phyloP scores from a whole-genome alignment of 768 basidiomycete species.

The Kwoniella europaea region DNA sequence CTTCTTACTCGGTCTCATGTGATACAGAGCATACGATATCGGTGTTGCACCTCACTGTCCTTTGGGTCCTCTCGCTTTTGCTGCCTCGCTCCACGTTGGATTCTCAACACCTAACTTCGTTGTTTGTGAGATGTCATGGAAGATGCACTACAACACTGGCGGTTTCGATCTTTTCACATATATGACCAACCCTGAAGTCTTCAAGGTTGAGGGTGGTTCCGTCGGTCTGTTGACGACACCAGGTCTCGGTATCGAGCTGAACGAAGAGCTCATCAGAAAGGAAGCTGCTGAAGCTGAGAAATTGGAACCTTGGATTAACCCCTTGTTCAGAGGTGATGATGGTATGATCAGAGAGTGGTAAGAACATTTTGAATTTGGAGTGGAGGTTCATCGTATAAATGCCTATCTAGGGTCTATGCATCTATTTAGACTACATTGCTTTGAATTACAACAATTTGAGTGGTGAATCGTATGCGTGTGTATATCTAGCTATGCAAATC shows the following conservation, averaged over 20 bases:
- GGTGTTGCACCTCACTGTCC: slow-evolving; percentile 75
- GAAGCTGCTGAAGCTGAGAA: slow-evolving; percentile 47
- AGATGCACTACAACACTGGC: slow-evolving; percentile 56
- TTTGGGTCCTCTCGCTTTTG: slow-evolving; percentile 68
- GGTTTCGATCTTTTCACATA: slow-evolving; percentile 57
- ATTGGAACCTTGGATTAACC: slow-evolving; percentile 55
- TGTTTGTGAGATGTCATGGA: slow-evolving; percentile 56
- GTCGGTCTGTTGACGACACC: slow-evolving; percentile 47
- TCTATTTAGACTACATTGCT: background rate
- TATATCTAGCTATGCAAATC: background rate
- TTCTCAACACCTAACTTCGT: slow-evolving; percentile 67
- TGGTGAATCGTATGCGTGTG: background rate
- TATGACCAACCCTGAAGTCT: slow-evolving; percentile 56
- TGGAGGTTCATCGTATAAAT: background rate
- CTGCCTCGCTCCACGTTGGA: slow-evolving; percentile 71
- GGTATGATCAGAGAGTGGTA: slow-evolving; percentile 55
- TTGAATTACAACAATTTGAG: background rate
- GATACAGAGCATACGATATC: slow-evolving; percentile 65
- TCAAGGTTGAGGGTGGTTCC: slow-evolving; percentile 52
- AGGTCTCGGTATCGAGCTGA: slow-evolving; percentile 55
- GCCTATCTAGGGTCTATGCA: background rate
- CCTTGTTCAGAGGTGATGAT: slow-evolving; percentile 54
- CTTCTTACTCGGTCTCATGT: slow-evolving; percentile 3
- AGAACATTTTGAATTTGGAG: background rate
- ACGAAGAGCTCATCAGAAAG: slow-evolving; percentile 54